Base-by-base conservation (phyloP, 179 eudicot species). In the Silene coronaria region DNA sequence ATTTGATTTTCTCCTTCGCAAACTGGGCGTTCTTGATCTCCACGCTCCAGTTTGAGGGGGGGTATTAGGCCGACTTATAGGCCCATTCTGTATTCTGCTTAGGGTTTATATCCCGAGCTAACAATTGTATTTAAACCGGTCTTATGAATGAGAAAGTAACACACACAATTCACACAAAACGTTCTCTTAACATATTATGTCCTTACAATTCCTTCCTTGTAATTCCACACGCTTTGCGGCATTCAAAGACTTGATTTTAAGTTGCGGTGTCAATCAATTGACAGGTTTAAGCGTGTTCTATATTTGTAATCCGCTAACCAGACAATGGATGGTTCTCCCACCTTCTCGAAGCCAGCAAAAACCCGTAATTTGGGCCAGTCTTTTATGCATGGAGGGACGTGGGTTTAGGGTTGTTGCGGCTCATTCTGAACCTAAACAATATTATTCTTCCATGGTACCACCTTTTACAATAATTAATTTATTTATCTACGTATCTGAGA, bases 271-370 rank as follows among this genome's bases (percentile, higher is more conserved):
- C 48, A 14, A 65, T 34, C 45, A n/a, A 26, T 30, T 30, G 5
- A 26, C 46, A 0, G 17, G n/a, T 14, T 30, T 2, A 7, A 3
- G 45, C 17, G 70, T 65, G 22, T 32, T 28, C 46, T n/a, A 24
- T 19, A 24, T 63, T 21, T 63, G 46, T 21, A 74, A 63, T 74
- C 77, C 77, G 1, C 1, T 45, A 16, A 62, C 27, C 22, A 63
- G 64, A 13, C 77, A 74, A n/a, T 74, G 77, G 77, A 16, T 27
- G 46, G 45, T 12, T 27, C 62, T 63, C n/a, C 77, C 77, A 0
- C 59, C 61, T 4, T 9, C 19, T 19, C 23, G 0, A 0, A 6
- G 1, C 28, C 28, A 71, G 6, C 24, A 10, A 14, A 13, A 5
- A 34, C 11, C 36, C 24, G 3, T 2, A 6, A 14, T 22, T 17